Base-by-base conservation (phyloP, 1,284 basidiomycete species). In the Trichosporon sp. region DNA sequence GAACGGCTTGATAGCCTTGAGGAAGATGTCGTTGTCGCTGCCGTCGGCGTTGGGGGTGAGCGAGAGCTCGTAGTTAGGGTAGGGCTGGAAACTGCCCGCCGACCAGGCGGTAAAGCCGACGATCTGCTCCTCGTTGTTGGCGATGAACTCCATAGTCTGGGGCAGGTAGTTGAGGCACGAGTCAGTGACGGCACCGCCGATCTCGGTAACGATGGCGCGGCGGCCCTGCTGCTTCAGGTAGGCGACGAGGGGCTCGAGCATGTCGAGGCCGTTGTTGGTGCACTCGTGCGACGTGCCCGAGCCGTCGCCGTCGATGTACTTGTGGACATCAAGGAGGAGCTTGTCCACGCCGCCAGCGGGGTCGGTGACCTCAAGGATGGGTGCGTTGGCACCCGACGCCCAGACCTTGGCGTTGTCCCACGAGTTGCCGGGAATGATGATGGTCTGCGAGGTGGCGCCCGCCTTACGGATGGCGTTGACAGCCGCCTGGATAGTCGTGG, bases 311-410 rank as follows among this genome's bases (percentile, higher is more conserved):
- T 89, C 88, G 71, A 88, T 85, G 79, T 89, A 89, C 79, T 88
- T 86, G 84, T 88, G 87, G 3, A 88, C 87, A 84, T 89, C 88
- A 73, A 89, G 86, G 74, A 89, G 79, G 35, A 89, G 83, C 34
- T 86, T 86, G 77, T 77, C 82, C 1, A 80, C 83, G 12, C 56
- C 56, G 44, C 86, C 86, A 38, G 83, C 82, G n/a, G 87, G 87
- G 76, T 89, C 87, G 0, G 86, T 88, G 68, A 89, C 84, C 53
- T 86, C 80, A 38, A 89, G 83, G 8, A 82, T 63, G 38, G 80
- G 70, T 58, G 68, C 77, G 63, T 77, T 78, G 23, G 47, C 65
- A n/a, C 87, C 88, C n/a, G 73, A 69, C 11, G 73, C 72, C 76
- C 76, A 80, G 11, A 56, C 64, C 53, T 65, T 71, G 47, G 77